Evolutionary conservation across 768 basidiomycete genomes (phyloP).

Genomic region (Leucocoprinus sp.): DNA sequence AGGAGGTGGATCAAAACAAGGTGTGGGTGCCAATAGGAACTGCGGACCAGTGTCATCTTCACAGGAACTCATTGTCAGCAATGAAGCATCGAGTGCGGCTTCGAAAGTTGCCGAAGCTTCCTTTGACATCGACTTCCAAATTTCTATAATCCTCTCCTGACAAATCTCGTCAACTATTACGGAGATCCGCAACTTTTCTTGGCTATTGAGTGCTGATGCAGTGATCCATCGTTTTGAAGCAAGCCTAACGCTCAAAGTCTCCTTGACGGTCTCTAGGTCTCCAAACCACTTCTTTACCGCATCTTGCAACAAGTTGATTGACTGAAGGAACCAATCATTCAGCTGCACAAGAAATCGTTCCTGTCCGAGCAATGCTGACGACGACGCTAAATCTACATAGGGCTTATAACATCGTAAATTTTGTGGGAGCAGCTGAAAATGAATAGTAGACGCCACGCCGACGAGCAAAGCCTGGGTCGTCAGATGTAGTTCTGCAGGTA

Average conservation of each 20-base stretch:
- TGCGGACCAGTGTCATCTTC: not conserved
- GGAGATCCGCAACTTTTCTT: slow-evolving; percentile 39
- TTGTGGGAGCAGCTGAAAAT: slow-evolving; percentile 68
- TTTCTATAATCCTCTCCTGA: slow-evolving; percentile 40
- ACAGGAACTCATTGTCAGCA: slow-evolving; percentile 18
- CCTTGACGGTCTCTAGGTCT: slow-evolving; percentile 48
- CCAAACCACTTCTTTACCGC: slow-evolving; percentile 50
- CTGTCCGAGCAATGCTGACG: slow-evolving; percentile 42
- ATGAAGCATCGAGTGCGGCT: slow-evolving; percentile 29
- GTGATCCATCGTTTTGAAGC: slow-evolving; percentile 41
- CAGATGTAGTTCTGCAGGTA: slow-evolving; percentile 48
- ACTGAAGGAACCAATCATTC: slow-evolving; percentile 55
- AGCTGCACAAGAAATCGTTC: slow-evolving; percentile 38
- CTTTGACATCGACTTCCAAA: slow-evolving; percentile 49
- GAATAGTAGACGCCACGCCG: slow-evolving; percentile 74
- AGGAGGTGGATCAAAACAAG: not conserved
- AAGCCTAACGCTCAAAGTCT: slow-evolving; percentile 64
- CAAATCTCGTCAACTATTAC: slow-evolving; percentile 45
- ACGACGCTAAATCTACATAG: slow-evolving; percentile 65
- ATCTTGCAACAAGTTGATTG: slow-evolving; percentile 34
- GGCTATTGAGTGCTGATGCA: slow-evolving; percentile 33
- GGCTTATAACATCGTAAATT: slow-evolving; percentile 75
- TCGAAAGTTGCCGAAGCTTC: slow-evolving; percentile 39
- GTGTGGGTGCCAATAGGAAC: not conserved
- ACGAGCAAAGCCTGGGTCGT: slow-evolving; percentile 62